A percentile compares a stretch with the other conserved stretches of the same genome.
Evolutionary conservation across 192 early-diverging fungal species (phyloP).

Genomic region (Rhizophagus prolifer): DNA sequence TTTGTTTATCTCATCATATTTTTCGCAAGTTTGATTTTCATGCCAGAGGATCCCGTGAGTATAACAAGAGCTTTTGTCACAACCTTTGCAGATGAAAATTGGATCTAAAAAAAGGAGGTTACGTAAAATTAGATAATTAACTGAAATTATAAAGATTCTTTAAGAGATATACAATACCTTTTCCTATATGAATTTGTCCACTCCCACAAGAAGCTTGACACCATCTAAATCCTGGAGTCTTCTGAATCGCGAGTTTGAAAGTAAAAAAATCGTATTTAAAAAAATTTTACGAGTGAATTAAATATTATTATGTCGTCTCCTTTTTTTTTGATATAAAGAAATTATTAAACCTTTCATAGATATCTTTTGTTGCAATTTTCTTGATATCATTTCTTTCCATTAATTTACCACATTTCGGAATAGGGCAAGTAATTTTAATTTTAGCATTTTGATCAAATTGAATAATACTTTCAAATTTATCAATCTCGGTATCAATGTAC

Average conservation of each 20-base stretch:
- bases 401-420: neutral
- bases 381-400: constrained; percentile 1
- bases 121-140: neutral
- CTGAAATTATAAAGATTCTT: neutral
- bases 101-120: neutral
- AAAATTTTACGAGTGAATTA: neutral
- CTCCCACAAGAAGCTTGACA: neutral
- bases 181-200: constrained; percentile 9
- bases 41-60: constrained; percentile 16
- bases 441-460: no score
- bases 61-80: constrained; percentile 14
- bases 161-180: neutral
- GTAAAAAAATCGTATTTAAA: neutral
- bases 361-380: neutral
- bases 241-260: neutral
- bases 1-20: constrained; percentile 3
- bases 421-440: neutral
- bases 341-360: neutral
- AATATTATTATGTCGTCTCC: no score
- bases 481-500: no score
- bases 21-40: neutral
- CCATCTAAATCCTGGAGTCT: neutral
- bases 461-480: no score
- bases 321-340: neutral
- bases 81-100: constrained; percentile 12